Base-by-base conservation (phyloP, 306 rosid species). In the Purshia tridentata region DNA sequence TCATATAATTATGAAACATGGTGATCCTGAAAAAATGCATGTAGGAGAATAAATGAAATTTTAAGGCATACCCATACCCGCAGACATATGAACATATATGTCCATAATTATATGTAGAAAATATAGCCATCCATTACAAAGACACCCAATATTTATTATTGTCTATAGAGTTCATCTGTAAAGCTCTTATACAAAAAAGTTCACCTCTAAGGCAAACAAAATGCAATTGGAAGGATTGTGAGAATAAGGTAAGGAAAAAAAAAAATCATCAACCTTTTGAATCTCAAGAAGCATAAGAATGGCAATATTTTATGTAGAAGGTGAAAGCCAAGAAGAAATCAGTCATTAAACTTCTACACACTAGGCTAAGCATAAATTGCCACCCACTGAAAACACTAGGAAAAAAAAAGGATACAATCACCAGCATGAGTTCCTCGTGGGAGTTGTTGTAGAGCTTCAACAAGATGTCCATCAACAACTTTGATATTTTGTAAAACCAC, bases 391-490 rank as follows among this genome's bases (percentile, higher is more conserved):
- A 60, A 9, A 41, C 7, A 14, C 39, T 6, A 47, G 10, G 10
- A 71, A 14, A 71, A 42, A 42, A 41, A 52, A 56, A 50, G 97
- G 98, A 93, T 93, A 93, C 98, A 93, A 78, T 93, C 98, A 81
- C 96, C 97, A 3, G 80, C 58, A 55, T 13, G 29, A 68, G 89
- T 88, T 81, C 98, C 98, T 68, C 89, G 83, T 67, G 97, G 92
- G 73, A 93, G 85, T 50, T 82, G 84, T 78, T 89, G 85, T 69
- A 93, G 76, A 72, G 83, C 73, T 69, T 86, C 96, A 78, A 88
- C 70, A 72, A 88, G 80, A 78, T 88, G 91, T 60, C 86, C 92
- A 77, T 91, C 98, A 13, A 93, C 97, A 78, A 89, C 98, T 72
- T 88, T 86, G 65, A 86, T 81, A 74, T 84, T 67, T 84, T 76